Percentiles rank a stretch among this genome's conserved stretches.
These are phyloP conservation scores for Dysphania ambrosioides DNA, from an alignment of 148 eudicot species.

Conservation along the genomic window DNA sequence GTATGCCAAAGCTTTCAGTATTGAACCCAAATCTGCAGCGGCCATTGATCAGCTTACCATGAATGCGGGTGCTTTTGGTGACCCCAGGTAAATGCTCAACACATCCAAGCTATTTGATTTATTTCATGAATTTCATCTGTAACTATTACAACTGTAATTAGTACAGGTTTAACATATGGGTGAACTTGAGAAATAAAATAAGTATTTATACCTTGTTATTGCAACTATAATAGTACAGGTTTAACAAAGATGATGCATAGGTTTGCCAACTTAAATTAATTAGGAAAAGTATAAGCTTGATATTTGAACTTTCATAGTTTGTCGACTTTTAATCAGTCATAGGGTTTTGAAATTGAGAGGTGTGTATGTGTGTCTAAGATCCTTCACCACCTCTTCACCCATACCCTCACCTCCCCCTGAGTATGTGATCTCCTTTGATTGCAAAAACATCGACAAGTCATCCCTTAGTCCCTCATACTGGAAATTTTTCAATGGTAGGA, in stretches of 20 bases:
- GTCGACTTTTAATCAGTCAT: too few species aligned
- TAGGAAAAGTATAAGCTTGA: not conserved
- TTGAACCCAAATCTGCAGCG: slow-evolving; percentile 53
- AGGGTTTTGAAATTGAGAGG: too few species aligned
- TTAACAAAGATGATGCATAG: not conserved
- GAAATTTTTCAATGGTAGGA: too few species aligned
- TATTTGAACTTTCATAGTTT: not conserved
- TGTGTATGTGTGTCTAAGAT: too few species aligned
- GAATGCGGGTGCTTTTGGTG: slow-evolving; percentile 68
- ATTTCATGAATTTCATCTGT: not conserved
- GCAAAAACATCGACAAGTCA: not conserved
- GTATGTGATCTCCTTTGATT: not conserved
- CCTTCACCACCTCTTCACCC: too few species aligned
- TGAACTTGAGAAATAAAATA: too few species aligned
- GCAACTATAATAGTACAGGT: too few species aligned
- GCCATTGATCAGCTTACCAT: slow-evolving; percentile 57
- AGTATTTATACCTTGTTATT: too few species aligned
- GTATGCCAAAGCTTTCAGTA: slow-evolving; percentile 69
- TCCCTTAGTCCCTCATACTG: too few species aligned
- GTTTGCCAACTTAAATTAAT: too few species aligned
- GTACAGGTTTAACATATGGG: not conserved
- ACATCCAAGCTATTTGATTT: not conserved
- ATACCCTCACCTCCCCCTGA: not conserved
- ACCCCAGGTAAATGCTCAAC: slow-evolving; percentile 40
- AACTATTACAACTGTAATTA: not conserved